Conservation (phyloP, 805 yeast genomes). For the Wickerhamiella azymoides region DNA sequence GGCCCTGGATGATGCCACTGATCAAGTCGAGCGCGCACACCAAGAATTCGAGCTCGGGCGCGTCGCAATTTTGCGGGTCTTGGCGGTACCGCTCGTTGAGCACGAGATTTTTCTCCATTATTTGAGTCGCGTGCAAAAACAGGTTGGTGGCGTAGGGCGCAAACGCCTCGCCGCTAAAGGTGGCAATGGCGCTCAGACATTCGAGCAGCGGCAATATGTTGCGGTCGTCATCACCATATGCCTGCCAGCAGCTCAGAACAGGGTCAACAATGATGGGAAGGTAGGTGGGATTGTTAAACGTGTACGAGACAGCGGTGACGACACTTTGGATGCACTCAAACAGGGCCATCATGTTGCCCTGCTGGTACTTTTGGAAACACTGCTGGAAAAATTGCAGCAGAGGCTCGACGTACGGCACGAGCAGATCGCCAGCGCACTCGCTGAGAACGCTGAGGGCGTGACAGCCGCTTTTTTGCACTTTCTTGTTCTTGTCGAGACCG, state of each 20-base stretch:
- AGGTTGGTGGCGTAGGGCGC: conserved; percentile 83
- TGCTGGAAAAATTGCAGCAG: conserved; percentile 54
- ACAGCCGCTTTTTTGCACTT: conserved; percentile 93
- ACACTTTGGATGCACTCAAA: conserved; percentile 88
- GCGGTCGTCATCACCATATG: conserved; percentile 58
- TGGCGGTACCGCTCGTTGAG: conserved; percentile 47
- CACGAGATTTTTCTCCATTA: conserved; percentile 54
- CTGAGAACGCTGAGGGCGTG: conserved; percentile 73
- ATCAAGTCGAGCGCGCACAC: conserved; percentile 80
- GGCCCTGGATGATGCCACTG: conserved; percentile 87
- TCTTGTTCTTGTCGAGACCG: conserved; percentile 69
- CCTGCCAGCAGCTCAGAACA: conserved; percentile 67
- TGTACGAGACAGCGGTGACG: conserved; percentile 58
- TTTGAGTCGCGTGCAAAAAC: conserved; percentile 60
- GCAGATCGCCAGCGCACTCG: conserved; percentile 54
- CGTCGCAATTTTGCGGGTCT: conserved; percentile 38
- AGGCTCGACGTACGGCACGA: conserved; percentile 50
- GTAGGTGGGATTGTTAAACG: conserved; percentile 40
- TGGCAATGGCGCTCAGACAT: conserved; percentile 84
- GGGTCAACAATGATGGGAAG: conserved; percentile 64
- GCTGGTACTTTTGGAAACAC: conserved; percentile 68
- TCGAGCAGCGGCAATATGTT: conserved; percentile 87
- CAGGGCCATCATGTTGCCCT: conserved; percentile 63
- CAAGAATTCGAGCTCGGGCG: conserved; percentile 73
- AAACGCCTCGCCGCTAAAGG: conserved; percentile 68